Conservation (phyloP, 768 basidiomycete genomes). For the Tremella yokohamensis region DNA sequence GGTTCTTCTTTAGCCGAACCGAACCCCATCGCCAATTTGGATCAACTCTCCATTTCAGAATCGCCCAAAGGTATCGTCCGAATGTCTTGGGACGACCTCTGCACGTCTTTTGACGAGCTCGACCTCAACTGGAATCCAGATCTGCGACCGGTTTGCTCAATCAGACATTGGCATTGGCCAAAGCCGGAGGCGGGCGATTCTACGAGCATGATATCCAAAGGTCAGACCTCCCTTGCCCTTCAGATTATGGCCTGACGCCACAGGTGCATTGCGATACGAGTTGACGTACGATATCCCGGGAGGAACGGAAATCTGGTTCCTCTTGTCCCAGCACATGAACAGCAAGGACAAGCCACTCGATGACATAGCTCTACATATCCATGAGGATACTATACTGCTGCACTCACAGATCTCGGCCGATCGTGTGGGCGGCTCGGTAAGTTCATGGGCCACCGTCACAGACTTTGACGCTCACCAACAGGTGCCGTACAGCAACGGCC, state of each 20-base stretch:
- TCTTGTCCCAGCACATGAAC: constrained; percentile 71
- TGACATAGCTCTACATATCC: constrained; percentile 65
- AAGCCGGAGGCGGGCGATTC: neutral
- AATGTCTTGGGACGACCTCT: constrained; percentile 73
- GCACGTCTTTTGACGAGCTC: constrained; percentile 70
- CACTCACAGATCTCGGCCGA: constrained; percentile 1
- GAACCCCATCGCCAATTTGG: constrained; percentile 47
- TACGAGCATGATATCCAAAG: too few species aligned
- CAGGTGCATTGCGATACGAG: neutral
- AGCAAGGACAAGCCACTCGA: constrained; percentile 62
- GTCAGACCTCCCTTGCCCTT: too few species aligned
- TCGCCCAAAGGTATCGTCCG: constrained; percentile 49
- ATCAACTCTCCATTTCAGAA: neutral
- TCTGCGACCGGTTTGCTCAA: constrained; percentile 57
- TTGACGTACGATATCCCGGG: neutral
- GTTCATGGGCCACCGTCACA: neutral
- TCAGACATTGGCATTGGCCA: constrained; percentile 65
- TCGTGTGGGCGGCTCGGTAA: constrained; percentile 11
- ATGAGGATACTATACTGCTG: constrained; percentile 25
- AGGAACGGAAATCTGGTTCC: constrained; percentile 66
- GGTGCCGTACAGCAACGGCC: constrained; percentile 54
- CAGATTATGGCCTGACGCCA: constrained; percentile 11
- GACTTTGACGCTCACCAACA: constrained; percentile 7
- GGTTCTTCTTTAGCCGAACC: neutral
- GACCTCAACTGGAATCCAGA: constrained; percentile 84